Evolutionary conservation across 2,329 filamentous ascomycete species (phyloP), one percentile per base, ranked within the genome.

Genomic region (Venturia oleaginea): DNA sequence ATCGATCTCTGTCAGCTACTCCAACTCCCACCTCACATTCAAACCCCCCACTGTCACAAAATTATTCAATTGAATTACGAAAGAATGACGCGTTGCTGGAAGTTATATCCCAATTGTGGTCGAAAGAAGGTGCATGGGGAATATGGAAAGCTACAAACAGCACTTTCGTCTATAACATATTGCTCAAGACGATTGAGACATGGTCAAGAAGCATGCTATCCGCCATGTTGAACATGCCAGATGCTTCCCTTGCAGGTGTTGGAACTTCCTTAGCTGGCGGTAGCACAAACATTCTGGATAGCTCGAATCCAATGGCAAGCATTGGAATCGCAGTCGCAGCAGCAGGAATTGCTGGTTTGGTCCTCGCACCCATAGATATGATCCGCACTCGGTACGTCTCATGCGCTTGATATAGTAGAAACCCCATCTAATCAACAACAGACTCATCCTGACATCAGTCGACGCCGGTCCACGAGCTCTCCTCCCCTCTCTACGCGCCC

Each of bases 111-210:
- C 89, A 95, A 73, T 78, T 97, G 24, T 97, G 94, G 90, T 83
- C 88, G 59, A 93, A 89, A 69, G 93, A 96, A 73, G 91, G 92
- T 42, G 88, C 88, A 0, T 92, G 92, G 82, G 94, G 94, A 4
- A 87, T 97, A 5, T 99, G 93, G 92, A 97, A 97, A 75, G 84
- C 88, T 10, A 91, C 92, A 43, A 97, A 97, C 73, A 86, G 90
- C 17, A 95, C 92, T 1, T 99, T 97, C 72, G 81, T 97, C 61
- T 96, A 97, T 77, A 90, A 87, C 0, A 85, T 97, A 59, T 81
- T 97, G 22, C 85, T 92, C 67, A 91, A 91, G 13, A 88, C 95
- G 8, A 79, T 96, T 37, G 94, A 97, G 74, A 92, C 91, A 69
- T 99, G 95, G 87, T 90, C 92, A 11, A 85, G 92, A 70, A 94